Conservation (phyloP, 129 eudicot species). For the Solidago caesia region DNA sequence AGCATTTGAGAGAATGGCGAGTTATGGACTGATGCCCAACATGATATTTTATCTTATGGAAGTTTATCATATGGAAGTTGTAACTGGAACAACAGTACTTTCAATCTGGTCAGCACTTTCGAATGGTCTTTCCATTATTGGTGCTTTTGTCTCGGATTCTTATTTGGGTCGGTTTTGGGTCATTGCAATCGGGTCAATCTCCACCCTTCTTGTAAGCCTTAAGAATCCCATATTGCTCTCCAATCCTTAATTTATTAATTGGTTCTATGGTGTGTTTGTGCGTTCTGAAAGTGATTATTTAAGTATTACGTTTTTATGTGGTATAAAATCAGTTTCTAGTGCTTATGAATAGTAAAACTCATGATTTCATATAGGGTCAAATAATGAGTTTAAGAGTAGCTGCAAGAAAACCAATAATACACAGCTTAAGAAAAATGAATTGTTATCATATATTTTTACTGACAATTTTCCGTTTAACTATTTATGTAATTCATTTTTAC, state of each 20-base stretch:
- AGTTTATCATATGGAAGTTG: slow-evolving; percentile 42
- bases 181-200: slow-evolving; percentile 39
- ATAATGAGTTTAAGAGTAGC: no score
- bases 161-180: slow-evolving; percentile 48
- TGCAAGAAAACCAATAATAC: no score
- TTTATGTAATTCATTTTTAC: no score
- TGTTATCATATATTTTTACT: no score
- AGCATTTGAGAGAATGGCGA: slow-evolving; percentile 44
- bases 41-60: slow-evolving; percentile 45
- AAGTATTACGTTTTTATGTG: no score
- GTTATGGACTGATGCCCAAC: slow-evolving; percentile 37
- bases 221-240: neutral
- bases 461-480: no score
- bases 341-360: no score
- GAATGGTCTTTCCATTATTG: slow-evolving; percentile 36
- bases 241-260: no score
- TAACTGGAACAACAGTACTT: slow-evolving; percentile 28
- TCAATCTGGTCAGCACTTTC: slow-evolving; percentile 33
- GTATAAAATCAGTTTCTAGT: no score
- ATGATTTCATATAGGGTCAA: no score
- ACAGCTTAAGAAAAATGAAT: no score
- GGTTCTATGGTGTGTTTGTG: neutral
- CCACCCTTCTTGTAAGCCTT: slow-evolving; percentile 28
- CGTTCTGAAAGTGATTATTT: no score
- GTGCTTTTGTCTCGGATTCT: slow-evolving; percentile 43